phyloP scores from a whole-genome alignment of 2,329 filamentous ascomycete species.

The Onygenales sp. region DNA sequence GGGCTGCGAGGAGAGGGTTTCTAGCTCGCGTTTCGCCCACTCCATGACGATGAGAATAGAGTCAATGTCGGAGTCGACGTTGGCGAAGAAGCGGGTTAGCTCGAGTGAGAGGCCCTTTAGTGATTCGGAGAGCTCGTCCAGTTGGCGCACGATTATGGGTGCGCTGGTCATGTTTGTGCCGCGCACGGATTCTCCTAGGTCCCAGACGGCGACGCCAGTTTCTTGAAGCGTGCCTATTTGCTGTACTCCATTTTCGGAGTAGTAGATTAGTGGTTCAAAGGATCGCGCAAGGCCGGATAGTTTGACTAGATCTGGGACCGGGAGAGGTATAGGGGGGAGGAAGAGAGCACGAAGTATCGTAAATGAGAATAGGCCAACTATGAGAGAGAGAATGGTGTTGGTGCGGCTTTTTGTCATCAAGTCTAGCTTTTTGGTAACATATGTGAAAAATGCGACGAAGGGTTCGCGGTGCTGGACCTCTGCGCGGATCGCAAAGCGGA shows the following conservation, averaged over 20 bases:
- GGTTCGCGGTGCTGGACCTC: slow-evolving; percentile 84
- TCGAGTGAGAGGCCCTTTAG: slow-evolving; percentile 77
- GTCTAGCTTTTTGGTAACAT: slow-evolving; percentile 51
- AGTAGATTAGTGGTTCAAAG: slow-evolving; percentile 90
- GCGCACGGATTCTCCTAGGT: slow-evolving; percentile 81
- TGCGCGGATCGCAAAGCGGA: slow-evolving; percentile 76
- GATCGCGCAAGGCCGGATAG: slow-evolving; percentile 81
- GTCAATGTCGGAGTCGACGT: slow-evolving; percentile 88
- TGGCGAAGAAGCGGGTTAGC: slow-evolving; percentile 84
- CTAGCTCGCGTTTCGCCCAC: slow-evolving; percentile 81
- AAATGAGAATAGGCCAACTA: slow-evolving; percentile 56
- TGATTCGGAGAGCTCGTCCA: slow-evolving; percentile 77
- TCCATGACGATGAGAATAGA: slow-evolving; percentile 92
- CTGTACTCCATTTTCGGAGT: slow-evolving; percentile 77
- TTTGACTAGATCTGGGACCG: slow-evolving; percentile 79
- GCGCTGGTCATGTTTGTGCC: slow-evolving; percentile 86
- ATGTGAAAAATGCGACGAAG: slow-evolving; percentile 62
- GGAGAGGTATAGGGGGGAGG: slow-evolving; percentile 55
- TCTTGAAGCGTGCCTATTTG: slow-evolving; percentile 85
- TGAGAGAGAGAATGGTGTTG: slow-evolving; percentile 53
- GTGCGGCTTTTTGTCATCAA: slow-evolving; percentile 59
- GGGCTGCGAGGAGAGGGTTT: slow-evolving; percentile 54
- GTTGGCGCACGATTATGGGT: slow-evolving; percentile 70
- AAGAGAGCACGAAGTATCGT: slow-evolving; percentile 57
- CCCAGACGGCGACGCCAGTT: slow-evolving; percentile 88